phyloP scores from a whole-genome alignment of 371 early-diverging fungal species.

The Coemansia linderi region DNA sequence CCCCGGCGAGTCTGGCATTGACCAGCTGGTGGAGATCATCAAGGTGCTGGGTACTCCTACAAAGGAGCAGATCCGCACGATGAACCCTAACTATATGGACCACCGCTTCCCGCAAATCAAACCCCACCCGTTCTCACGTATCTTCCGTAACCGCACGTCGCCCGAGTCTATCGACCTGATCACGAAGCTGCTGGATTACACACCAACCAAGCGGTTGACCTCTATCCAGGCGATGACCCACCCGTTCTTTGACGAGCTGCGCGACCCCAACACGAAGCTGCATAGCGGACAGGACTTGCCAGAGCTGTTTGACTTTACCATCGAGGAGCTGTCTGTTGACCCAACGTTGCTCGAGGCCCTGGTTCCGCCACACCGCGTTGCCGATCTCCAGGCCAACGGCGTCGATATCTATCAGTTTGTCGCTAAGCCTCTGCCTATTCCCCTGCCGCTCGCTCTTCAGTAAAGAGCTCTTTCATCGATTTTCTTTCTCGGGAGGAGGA shows the following conservation, averaged over 20 bases:
- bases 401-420: slow-evolving; percentile 65
- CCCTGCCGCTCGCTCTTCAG: slow-evolving; percentile 53
- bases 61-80: slow-evolving; percentile 89
- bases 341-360: slow-evolving; percentile 70
- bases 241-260: slow-evolving; percentile 96
- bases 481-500: not conserved
- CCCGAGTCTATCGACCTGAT: slow-evolving; percentile 91
- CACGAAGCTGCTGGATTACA: slow-evolving; percentile 88
- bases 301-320: slow-evolving; percentile 86
- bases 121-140: slow-evolving; percentile 80
- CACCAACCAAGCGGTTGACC: slow-evolving; percentile 86
- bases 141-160: slow-evolving; percentile 82
- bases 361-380: slow-evolving; percentile 68
- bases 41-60: slow-evolving; percentile 98
- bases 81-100: slow-evolving; percentile 96
- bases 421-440: slow-evolving; percentile 56
- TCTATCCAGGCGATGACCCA: slow-evolving; percentile 94
- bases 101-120: slow-evolving; percentile 98
- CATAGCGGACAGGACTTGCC: slow-evolving; percentile 82
- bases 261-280: slow-evolving; percentile 79
- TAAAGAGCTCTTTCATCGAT: slow-evolving; percentile 13
- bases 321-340: slow-evolving; percentile 74
- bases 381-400: slow-evolving; percentile 59
- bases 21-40: slow-evolving; percentile 99
- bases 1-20: slow-evolving; percentile 98